Evolutionary conservation across 768 basidiomycete genomes (phyloP), one percentile per base, ranked within the genome.

Genomic region (Tricholoma sp.): DNA sequence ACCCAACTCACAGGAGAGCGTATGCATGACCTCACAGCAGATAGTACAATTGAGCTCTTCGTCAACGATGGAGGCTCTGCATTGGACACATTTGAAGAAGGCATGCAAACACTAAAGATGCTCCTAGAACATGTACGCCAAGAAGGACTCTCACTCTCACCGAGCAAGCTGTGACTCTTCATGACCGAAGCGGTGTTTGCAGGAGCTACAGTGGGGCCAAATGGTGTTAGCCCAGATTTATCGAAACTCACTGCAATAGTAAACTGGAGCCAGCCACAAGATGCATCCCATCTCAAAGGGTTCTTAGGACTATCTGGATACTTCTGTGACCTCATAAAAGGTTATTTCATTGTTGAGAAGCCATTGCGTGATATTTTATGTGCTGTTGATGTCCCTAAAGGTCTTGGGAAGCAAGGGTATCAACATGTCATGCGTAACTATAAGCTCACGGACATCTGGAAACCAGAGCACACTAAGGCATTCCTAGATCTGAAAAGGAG

Each of bases 51-150:
- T 13, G 71, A 76, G 52, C 59, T 73, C 15, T 77, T 76, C 37
- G 73, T 79, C 0, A 74, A 79, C 49, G 73, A 80, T 56, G 69
- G 73, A 0, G 71, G 66, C 0, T 45, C 64, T 0, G 66, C 71
- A 32, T 69, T 58, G 1, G 66, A 77, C 59, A 52, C 49, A 0
- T 75, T 76, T 44, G 63, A 68, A 0, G 65, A 67, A 36, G 59
- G 60, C 33, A 50, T 73, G 31, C 29, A 1, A 1, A 65, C 65
- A 2, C 36, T 77, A 8, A 12, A 50, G 1, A 34, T 42, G 1
- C 47, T 75, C 9, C 63, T 78, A 1, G 37, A 57, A 0, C 37
- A 68, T 2, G 62, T 72, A 11, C 56, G 72, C 3, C 60, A 63
- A 2, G 36, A 54, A 9, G 52, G 55, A 2, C 48, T 77, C 31